Conservation (phyloP, 495 filamentous ascomycete genomes). For the Cercophora sp. region DNA sequence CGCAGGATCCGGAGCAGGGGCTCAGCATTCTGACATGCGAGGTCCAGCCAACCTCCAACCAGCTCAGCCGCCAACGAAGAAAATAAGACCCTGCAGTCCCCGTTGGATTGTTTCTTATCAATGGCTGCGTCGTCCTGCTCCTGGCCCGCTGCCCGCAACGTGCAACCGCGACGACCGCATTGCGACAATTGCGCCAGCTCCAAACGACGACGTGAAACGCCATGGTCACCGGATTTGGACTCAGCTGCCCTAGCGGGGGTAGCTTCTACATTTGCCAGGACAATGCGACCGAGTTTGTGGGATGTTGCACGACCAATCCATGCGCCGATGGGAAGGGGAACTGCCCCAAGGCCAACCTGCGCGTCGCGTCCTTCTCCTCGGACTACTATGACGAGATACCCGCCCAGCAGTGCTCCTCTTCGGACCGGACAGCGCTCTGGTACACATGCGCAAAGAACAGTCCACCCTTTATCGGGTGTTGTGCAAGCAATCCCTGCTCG, state of each 20-base stretch:
- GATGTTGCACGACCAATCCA: slow-evolving; percentile 33
- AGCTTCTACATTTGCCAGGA: slow-evolving; percentile 29
- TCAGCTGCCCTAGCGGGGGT: slow-evolving; percentile 28
- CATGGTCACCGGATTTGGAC: slow-evolving; percentile 18
- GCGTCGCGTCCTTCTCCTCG: slow-evolving; percentile 20
- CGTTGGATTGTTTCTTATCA: too few relatives aligned
- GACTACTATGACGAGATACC: slow-evolving; percentile 18
- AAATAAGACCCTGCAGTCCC: too few relatives aligned
- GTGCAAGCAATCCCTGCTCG: slow-evolving; percentile 25
- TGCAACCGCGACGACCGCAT: too few relatives aligned
- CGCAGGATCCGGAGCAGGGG: too few relatives aligned
- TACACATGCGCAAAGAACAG: slow-evolving; percentile 25
- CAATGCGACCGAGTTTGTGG: slow-evolving; percentile 24
- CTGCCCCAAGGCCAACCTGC: slow-evolving; percentile 23
- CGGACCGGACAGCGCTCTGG: slow-evolving; percentile 15
- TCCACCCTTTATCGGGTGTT: slow-evolving; percentile 36
- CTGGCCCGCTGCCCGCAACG: too few relatives aligned
- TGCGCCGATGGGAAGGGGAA: slow-evolving; percentile 22
- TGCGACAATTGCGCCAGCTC: too few relatives aligned
- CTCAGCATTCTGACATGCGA: too few relatives aligned
- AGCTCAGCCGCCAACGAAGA: too few relatives aligned
- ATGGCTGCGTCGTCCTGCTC: too few relatives aligned
- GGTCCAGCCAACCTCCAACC: too few relatives aligned
- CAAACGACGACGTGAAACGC: too few relatives aligned
- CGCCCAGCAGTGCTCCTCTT: slow-evolving; percentile 18